phyloP scores from a whole-genome alignment of 2,329 filamentous ascomycete species.

The Moelleriella libera region DNA sequence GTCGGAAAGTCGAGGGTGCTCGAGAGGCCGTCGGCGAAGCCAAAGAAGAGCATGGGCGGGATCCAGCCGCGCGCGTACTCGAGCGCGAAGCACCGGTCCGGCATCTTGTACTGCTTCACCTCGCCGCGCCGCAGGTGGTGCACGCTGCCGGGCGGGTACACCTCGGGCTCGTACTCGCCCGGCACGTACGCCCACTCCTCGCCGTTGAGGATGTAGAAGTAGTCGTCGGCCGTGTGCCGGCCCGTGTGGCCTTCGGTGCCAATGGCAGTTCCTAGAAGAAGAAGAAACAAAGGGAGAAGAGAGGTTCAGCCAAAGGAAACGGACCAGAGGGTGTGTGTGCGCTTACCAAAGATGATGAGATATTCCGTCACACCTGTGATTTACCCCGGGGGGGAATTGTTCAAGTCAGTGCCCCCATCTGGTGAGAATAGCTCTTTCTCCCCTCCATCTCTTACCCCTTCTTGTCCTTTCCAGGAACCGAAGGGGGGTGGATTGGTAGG shows the following conservation, averaged over 20 bases:
- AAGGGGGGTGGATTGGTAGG: too few relatives aligned
- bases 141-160: slow-evolving; percentile 54
- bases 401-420: background rate
- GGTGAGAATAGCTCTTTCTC: too few relatives aligned
- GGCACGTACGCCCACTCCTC: slow-evolving; percentile 63
- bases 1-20: slow-evolving; percentile 80
- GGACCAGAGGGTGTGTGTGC: background rate
- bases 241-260: slow-evolving; percentile 83
- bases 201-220: slow-evolving; percentile 80
- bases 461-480: too few relatives aligned
- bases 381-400: background rate
- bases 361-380: slow-evolving; percentile 63
- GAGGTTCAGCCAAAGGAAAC: too few relatives aligned
- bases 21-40: slow-evolving; percentile 66
- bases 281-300: background rate
- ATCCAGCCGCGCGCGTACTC: slow-evolving; percentile 85
- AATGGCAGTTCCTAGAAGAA: slow-evolving; percentile 43
- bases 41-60: slow-evolving; percentile 83
- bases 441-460: too few relatives aligned
- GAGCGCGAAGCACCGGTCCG: slow-evolving; percentile 61
- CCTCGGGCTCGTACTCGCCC: slow-evolving; percentile 50
- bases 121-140: slow-evolving; percentile 59
- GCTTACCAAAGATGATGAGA: slow-evolving; percentile 64
- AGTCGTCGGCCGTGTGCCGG: slow-evolving; percentile 84
- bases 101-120: slow-evolving; percentile 77